Conservation (phyloP, 176 grass and related monocot species). For the Chloris gayana region DNA sequence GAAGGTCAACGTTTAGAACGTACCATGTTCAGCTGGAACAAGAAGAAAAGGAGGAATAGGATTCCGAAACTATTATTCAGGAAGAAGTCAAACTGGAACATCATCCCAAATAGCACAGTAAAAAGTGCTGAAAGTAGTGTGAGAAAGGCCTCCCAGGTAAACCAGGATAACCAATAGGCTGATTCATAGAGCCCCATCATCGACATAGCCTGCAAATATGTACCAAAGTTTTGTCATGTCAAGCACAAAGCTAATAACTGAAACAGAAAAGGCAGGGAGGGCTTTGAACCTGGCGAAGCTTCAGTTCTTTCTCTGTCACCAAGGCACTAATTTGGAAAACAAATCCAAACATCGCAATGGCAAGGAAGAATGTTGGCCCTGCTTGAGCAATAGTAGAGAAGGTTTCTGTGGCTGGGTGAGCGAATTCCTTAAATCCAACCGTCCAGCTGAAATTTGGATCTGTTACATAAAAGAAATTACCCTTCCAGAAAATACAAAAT, state of each 20-base stretch:
- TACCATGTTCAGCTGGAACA: constrained; percentile 99
- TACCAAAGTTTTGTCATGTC: constrained; percentile 23
- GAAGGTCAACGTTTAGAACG: constrained; percentile 22
- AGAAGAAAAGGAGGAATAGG: constrained; percentile 83
- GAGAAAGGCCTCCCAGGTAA: constrained; percentile 90
- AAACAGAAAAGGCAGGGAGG: not conserved
- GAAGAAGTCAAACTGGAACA: constrained; percentile 98
- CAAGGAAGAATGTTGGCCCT: constrained; percentile 93
- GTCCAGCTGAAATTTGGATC: constrained; percentile 90
- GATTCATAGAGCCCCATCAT: constrained; percentile 98
- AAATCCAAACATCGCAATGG: constrained; percentile 98
- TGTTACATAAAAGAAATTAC: constrained; percentile 44
- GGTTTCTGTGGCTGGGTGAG: constrained; percentile 90
- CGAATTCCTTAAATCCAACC: constrained; percentile 92
- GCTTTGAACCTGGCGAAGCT: constrained; percentile 80
- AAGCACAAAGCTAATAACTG: constrained; percentile 13
- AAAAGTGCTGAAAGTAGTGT: constrained; percentile 82
- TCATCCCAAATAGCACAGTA: constrained; percentile 95
- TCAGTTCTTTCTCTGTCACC: constrained; percentile 94
- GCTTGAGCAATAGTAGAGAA: constrained; percentile 82
- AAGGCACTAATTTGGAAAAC: constrained; percentile 96
- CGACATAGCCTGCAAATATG: constrained; percentile 76
- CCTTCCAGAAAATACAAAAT: not conserved
- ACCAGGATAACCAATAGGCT: constrained; percentile 95
- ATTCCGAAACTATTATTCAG: constrained; percentile 76